Percentiles rank a stretch among this genome's conserved stretches.
phyloP scores from a whole-genome alignment of 2,329 filamentous ascomycete species.

The Coniochaeta sp. region DNA sequence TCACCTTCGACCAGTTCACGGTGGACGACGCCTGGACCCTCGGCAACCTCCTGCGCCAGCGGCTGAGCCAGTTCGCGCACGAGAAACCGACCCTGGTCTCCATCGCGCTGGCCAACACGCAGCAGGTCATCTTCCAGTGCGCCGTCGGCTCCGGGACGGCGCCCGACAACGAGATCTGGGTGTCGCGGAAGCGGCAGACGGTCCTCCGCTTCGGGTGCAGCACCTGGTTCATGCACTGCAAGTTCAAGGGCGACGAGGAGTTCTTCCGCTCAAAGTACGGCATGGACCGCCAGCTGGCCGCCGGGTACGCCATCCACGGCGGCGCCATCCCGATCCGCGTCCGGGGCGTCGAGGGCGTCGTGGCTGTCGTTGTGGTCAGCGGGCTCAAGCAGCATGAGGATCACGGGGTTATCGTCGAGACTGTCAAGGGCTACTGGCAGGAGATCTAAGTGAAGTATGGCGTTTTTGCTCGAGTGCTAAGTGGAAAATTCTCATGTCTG shows the following conservation, averaged over 20 bases:
- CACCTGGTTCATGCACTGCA: slow-evolving; percentile 65
- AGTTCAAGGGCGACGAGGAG: slow-evolving; percentile 56
- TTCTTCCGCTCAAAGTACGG: slow-evolving; percentile 59
- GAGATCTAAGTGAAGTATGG: background rate
- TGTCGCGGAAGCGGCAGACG: slow-evolving; percentile 61
- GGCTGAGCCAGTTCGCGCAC: slow-evolving; percentile 44
- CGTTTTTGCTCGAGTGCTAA: no score
- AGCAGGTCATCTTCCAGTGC: slow-evolving; percentile 62
- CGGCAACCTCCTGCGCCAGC: slow-evolving; percentile 54
- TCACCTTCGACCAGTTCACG: slow-evolving; percentile 48
- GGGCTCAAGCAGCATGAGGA: slow-evolving; percentile 72
- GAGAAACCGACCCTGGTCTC: slow-evolving; percentile 50
- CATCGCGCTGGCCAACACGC: slow-evolving; percentile 51
- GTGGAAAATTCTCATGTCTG: no score
- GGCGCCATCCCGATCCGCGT: slow-evolving; percentile 69
- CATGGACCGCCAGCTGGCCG: slow-evolving; percentile 44
- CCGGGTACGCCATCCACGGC: slow-evolving; percentile 69
- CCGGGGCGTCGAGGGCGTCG: slow-evolving; percentile 64
- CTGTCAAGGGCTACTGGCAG: slow-evolving; percentile 46
- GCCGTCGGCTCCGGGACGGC: slow-evolving; percentile 58
- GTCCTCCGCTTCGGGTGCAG: slow-evolving; percentile 64
- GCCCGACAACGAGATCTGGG: slow-evolving; percentile 67
- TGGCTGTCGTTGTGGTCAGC: slow-evolving; percentile 68
- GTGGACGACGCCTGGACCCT: slow-evolving; percentile 57
- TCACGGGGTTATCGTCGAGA: slow-evolving; percentile 68